Evolutionary conservation across 257 asterid species (phyloP), one percentile per base, ranked within the genome.

Genomic region (Solanum chiquidenum): DNA sequence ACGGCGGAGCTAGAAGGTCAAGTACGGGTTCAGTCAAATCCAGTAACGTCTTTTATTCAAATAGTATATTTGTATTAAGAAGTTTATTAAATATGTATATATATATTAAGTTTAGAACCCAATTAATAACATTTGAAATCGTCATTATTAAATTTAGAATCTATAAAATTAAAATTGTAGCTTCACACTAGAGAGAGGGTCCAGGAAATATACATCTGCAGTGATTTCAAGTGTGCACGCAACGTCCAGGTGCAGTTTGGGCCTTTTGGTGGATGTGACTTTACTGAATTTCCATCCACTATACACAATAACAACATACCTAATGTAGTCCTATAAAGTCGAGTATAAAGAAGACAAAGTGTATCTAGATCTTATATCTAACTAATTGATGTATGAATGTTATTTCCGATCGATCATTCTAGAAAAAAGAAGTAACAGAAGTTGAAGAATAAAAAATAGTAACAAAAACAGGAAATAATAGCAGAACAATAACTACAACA

Each of bases 11-110:
- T 58, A 58, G 11, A 58, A 58, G 66, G 0, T 20, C 0, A 7
- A 0, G 5, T 58, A 7, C 12, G 1, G 11, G 0, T 3, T 3
- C 5, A 3, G 2, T 1, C 0, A 0, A 18, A 52, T 16, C 0
- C 9, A 52, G 4, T 52, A 52, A 18, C 9, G 0, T 3, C 0
- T 20, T 58, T 58, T 20, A 20, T 58, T 58, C 11, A 20, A 58
- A 52, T 52, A 58, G 11, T 58, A 58, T 58, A 1, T 55, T 7
- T 58, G 5, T 58, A 58, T 58, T 3, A 58, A 58, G 25, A 58
- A 58, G 12, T 20, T 20, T 20, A 58, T 58, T 58, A 58, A 20
- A 58, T 21, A 8, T 58, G 66, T 55, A 3, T 55, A 55, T 46
- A 46, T 20, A 58, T 1, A 58, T 58, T 58, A 58, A 20, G 25